These are phyloP conservation scores for Plasmodium knowlesi DNA, from an alignment of 169 alveolate species.

Conservation along the genomic window DNA sequence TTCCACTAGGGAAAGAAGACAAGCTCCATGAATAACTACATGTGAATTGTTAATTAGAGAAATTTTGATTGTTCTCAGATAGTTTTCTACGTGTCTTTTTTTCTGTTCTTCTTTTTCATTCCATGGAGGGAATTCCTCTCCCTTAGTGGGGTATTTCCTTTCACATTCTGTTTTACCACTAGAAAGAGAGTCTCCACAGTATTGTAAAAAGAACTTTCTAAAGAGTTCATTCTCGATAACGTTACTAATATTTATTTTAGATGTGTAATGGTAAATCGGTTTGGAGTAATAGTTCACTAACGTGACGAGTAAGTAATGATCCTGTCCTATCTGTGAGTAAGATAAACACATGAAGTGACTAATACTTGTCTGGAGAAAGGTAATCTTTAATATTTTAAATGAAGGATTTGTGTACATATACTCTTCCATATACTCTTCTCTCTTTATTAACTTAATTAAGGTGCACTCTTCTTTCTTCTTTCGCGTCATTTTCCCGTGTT, in stretches of 20 bases:
- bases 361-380: conserved; percentile 32
- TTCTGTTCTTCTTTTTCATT: background rate
- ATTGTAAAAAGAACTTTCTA: background rate
- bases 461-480: background rate
- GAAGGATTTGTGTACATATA: conserved; percentile 24
- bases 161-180: background rate
- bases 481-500: background rate
- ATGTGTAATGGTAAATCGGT: conserved; percentile 37
- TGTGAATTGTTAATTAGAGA: conserved; percentile 32
- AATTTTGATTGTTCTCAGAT: conserved; percentile 40
- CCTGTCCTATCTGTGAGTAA: conserved; percentile 1
- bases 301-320: conserved; percentile 30
- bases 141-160: background rate
- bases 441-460: conserved; percentile 4
- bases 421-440: conserved; percentile 12
- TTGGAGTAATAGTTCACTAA: conserved; percentile 35
- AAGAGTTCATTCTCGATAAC: conserved; percentile 25
- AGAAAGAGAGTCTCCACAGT: background rate
- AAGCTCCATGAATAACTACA: conserved; percentile 40
- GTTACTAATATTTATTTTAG: conserved; percentile 6
- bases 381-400: conserved; percentile 32
- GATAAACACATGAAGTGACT: conserved; percentile 19
- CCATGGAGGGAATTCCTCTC: background rate
- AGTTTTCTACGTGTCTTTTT: background rate
- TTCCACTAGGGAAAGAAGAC: conserved; percentile 24